These are phyloP conservation scores for Spergularia marina DNA, from an alignment of 148 eudicot species.

Conservation along the genomic window DNA sequence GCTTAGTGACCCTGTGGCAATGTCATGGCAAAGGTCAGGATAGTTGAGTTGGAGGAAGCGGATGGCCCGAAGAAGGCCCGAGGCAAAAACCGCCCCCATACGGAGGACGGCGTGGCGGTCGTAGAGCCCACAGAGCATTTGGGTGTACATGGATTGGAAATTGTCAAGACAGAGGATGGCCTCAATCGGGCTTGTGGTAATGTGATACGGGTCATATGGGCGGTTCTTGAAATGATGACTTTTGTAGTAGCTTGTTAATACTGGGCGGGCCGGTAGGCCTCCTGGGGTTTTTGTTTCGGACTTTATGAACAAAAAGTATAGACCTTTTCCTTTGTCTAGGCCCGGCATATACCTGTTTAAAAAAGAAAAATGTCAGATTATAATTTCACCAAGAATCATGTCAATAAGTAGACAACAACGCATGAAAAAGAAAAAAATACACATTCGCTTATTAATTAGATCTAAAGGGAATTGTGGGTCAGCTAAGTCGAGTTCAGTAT, in stretches of 20 bases:
- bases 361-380: too few species aligned
- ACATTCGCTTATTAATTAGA: too few species aligned
- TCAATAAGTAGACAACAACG: too few species aligned
- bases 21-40: constrained; percentile 49
- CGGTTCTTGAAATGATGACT: constrained; percentile 57
- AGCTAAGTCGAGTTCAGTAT: too few species aligned
- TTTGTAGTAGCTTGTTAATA: constrained; percentile 76
- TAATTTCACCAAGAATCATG: too few species aligned
- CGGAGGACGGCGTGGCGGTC: constrained; percentile 54
- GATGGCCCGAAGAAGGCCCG: constrained; percentile 81
- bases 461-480: too few species aligned
- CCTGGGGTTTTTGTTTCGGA: constrained; percentile 73
- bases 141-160: constrained; percentile 84
- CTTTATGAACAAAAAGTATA: constrained; percentile 63
- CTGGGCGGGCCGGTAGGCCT: constrained; percentile 77
- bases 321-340: constrained; percentile 69
- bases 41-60: constrained; percentile 56
- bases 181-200: constrained; percentile 67
- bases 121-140: constrained; percentile 79
- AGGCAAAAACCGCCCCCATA: constrained; percentile 78
- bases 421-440: too few species aligned
- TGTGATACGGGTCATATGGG: constrained; percentile 61
- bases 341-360: constrained; percentile 49
- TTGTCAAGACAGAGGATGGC: constrained; percentile 69
- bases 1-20: constrained; percentile 42